phyloP scores from a whole-genome alignment of 1,139 yeast genomes.

The Starmera stellimalicola region DNA sequence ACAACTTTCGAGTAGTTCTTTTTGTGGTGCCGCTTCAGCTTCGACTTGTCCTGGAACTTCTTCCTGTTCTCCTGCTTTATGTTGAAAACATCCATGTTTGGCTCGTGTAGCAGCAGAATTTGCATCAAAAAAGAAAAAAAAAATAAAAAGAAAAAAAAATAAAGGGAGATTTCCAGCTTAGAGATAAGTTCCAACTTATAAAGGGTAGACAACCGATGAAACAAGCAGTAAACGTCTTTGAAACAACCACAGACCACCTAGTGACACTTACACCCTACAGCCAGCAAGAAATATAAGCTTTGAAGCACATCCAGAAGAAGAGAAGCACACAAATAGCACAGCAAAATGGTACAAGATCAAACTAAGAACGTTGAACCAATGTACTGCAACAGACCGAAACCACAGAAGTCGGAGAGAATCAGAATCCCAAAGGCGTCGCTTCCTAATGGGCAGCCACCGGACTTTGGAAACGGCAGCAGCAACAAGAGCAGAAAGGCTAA shows the following conservation, averaged over 20 bases:
- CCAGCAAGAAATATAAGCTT: too few species aligned
- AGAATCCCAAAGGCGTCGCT: constrained; percentile 5
- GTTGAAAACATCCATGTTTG: too few species aligned
- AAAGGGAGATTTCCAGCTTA: too few species aligned
- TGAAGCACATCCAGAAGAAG: too few species aligned
- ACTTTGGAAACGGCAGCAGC: constrained; percentile 6
- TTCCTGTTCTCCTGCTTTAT: constrained; percentile 17
- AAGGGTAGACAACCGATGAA: too few species aligned
- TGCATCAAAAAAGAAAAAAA: too few species aligned
- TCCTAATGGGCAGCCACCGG: constrained; percentile 10
- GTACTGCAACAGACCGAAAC: constrained; percentile 19
- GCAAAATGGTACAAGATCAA: constrained; percentile 3
- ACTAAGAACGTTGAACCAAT: constrained; percentile 2
- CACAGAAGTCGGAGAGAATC: constrained; percentile 1
- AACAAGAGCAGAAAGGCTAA: neutral
- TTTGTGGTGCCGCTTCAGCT: constrained; percentile 18
- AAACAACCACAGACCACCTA: too few species aligned
- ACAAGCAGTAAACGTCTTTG: too few species aligned
- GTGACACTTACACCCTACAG: too few species aligned
- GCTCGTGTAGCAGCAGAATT: too few species aligned
- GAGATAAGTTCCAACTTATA: too few species aligned
- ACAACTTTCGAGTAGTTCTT: constrained; percentile 18
- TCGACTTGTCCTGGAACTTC: constrained; percentile 18
- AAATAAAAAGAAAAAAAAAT: too few species aligned
- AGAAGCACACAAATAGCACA: neutral